Evolutionary conservation across 768 basidiomycete genomes (phyloP).

Genomic region (Lactarius quietus): DNA sequence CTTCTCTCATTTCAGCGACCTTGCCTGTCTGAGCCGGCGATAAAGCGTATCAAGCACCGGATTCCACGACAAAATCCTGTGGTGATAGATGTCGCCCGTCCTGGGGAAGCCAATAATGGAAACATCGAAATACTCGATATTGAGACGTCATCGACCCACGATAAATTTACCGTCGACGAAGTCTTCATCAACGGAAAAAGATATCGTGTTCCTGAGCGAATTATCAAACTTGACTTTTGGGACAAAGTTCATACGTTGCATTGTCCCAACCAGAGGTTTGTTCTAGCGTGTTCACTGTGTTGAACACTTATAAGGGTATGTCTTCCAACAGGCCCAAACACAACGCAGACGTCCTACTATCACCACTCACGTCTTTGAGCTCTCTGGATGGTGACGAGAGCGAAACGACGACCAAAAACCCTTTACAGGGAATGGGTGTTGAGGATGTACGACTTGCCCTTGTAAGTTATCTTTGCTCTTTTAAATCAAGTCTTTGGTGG

Average conservation of each 20-base stretch:
- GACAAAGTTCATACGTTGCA: constrained; percentile 50
- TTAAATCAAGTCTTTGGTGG: neutral
- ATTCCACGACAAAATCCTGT: constrained; percentile 66
- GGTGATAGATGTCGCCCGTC: constrained; percentile 72
- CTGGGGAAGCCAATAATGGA: constrained; percentile 81
- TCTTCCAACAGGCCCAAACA: constrained; percentile 14
- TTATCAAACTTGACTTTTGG: constrained; percentile 96
- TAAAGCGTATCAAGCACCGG: constrained; percentile 73
- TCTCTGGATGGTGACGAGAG: constrained; percentile 24
- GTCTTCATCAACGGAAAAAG: constrained; percentile 84
- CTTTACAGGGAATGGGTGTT: constrained; percentile 16
- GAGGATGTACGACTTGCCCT: constrained; percentile 25
- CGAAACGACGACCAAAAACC: constrained; percentile 8
- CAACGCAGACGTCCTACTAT: constrained; percentile 26
- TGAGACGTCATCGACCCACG: constrained; percentile 44
- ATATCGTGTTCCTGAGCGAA: constrained; percentile 88
- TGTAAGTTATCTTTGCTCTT: constrained; percentile 8
- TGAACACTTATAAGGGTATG: neutral
- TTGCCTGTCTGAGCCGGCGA: constrained; percentile 22
- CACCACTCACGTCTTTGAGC: constrained; percentile 31
- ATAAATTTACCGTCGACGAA: constrained; percentile 67
- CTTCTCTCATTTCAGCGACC: constrained; percentile 6
- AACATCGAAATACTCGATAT: constrained; percentile 84
- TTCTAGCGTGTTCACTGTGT: neutral
- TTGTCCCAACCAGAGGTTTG: constrained; percentile 19